phyloP scores from a whole-genome alignment of 768 basidiomycete genomes.

The Suillus clintonianus region DNA sequence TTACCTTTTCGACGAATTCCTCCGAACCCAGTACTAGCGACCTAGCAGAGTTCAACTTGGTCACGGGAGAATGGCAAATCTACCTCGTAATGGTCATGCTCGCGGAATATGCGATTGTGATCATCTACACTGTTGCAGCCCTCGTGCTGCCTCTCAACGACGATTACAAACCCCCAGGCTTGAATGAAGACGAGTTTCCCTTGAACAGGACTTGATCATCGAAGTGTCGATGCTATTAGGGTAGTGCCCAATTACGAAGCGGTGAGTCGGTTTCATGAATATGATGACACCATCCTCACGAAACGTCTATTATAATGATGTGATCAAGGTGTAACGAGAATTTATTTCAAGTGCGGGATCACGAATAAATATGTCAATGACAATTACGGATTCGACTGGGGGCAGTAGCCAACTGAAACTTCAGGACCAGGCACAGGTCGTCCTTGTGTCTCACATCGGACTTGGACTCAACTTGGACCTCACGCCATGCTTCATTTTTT shows the following conservation, averaged over 20 bases:
- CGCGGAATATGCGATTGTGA: slow-evolving; percentile 56
- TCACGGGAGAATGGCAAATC: slow-evolving; percentile 57
- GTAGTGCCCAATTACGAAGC: neutral
- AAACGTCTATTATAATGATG: neutral
- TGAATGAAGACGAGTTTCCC: slow-evolving; percentile 25
- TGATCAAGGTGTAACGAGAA: neutral
- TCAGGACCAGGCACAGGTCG: neutral
- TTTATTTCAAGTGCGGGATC: neutral
- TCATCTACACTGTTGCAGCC: slow-evolving; percentile 43
- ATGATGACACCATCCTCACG: neutral
- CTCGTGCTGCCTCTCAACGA: slow-evolving; percentile 29
- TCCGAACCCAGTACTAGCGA: slow-evolving; percentile 14
- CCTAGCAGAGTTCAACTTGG: slow-evolving; percentile 56
- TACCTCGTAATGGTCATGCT: slow-evolving; percentile 60
- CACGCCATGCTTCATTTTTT: neutral
- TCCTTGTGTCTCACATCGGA: neutral
- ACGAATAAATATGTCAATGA: neutral
- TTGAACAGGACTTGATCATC: slow-evolving; percentile 1
- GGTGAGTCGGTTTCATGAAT: neutral
- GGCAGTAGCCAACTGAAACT: no score
- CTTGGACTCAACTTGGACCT: neutral
- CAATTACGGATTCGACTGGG: neutral
- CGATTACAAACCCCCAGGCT: slow-evolving; percentile 28
- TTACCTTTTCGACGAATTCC: slow-evolving; percentile 35
- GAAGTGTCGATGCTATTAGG: neutral